phyloP scores from a whole-genome alignment of 108 stramenopile species.

The Skeletonema grethae region DNA sequence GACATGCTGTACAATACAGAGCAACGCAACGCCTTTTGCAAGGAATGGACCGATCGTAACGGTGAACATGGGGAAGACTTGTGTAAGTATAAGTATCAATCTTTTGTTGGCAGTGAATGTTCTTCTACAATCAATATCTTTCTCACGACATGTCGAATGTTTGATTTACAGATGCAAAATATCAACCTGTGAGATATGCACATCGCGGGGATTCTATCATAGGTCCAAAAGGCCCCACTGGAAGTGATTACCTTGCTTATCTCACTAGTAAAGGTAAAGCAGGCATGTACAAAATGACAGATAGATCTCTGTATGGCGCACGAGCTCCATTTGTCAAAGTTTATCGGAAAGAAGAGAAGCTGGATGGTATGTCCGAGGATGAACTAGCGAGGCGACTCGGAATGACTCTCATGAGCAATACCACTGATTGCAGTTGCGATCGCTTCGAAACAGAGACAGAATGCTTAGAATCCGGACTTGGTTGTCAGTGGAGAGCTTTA shows the following conservation, averaged over 20 bases:
- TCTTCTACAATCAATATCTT: too few relatives aligned
- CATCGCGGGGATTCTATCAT: slow-evolving; percentile 36
- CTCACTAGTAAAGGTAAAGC: slow-evolving; percentile 43
- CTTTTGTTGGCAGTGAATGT: too few relatives aligned
- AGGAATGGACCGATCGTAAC: slow-evolving; percentile 56
- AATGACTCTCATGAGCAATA: slow-evolving; percentile 34
- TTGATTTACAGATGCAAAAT: slow-evolving; percentile 15
- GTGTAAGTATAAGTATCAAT: not conserved
- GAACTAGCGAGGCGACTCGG: slow-evolving; percentile 36
- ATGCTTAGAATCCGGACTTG: slow-evolving; percentile 48
- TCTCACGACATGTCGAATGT: too few relatives aligned
- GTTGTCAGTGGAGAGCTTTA: slow-evolving; percentile 24
- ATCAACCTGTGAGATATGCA: slow-evolving; percentile 41
- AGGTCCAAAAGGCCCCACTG: slow-evolving; percentile 45
- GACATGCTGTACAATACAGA: slow-evolving; percentile 60
- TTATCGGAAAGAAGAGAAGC: slow-evolving; percentile 59
- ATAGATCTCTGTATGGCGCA: slow-evolving; percentile 63
- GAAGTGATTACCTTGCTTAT: slow-evolving; percentile 53
- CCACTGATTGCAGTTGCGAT: slow-evolving; percentile 61
- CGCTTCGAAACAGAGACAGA: slow-evolving; percentile 52
- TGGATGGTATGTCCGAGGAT: slow-evolving; percentile 62
- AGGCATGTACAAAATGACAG: slow-evolving; percentile 63
- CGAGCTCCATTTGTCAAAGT: slow-evolving; percentile 58
- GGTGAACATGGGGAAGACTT: slow-evolving; percentile 59
- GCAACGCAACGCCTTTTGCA: slow-evolving; percentile 50